A percentile compares a stretch with the other conserved stretches of the same genome.
These are phyloP conservation scores for Trametes coccinea DNA, from an alignment of 768 basidiomycete genomes.

Conservation along the genomic window DNA sequence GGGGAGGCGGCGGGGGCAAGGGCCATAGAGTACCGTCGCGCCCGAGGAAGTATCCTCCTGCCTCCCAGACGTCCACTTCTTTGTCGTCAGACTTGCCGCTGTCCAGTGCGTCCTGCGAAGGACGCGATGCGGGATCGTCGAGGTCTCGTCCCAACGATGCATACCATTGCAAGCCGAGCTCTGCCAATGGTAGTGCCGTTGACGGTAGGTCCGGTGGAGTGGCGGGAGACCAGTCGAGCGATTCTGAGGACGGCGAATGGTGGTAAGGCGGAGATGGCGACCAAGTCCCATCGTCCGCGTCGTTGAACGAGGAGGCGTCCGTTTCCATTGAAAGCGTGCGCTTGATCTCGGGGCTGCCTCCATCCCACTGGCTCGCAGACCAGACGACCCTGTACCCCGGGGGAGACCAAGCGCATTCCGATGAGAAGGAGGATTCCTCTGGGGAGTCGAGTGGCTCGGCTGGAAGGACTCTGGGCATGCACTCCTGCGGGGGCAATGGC, in stretches of 20 bases:
- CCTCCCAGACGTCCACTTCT: neutral
- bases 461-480: neutral
- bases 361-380: neutral
- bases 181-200: neutral
- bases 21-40: neutral
- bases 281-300: too few relatives aligned
- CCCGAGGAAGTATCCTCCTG: neutral
- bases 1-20: neutral
- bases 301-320: too few relatives aligned
- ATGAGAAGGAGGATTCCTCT: neutral
- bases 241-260: too few relatives aligned
- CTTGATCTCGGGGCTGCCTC: neutral
- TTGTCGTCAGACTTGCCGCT: neutral
- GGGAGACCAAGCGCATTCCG: neutral
- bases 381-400: neutral
- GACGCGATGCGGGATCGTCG: neutral
- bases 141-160: neutral
- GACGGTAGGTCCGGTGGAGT: neutral
- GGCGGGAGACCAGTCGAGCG: too few relatives aligned
- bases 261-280: neutral
- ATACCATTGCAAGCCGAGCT: conserved; percentile 8
- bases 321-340: too few relatives aligned
- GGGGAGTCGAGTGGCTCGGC: neutral
- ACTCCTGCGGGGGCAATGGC: conserved; percentile 5
- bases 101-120: neutral